Percentiles rank a stretch among this genome's conserved stretches.
Evolutionary conservation across 805 yeast genomes (phyloP).

Genomic region (Ogataea trehaloabstinens): DNA sequence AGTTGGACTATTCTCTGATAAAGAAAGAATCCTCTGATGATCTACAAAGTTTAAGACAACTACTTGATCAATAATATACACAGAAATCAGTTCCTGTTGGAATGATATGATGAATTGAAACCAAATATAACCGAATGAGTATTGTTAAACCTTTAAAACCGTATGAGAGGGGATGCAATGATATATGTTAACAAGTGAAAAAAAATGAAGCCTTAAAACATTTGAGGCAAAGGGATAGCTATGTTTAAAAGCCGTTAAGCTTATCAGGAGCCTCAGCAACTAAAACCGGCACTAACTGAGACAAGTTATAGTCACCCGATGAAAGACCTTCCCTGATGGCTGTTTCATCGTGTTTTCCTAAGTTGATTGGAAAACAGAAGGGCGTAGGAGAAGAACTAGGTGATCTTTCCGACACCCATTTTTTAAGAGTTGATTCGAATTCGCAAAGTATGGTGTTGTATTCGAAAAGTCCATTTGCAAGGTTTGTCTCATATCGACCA

Average conservation of each 20-base stretch:
- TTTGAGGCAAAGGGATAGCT: background rate
- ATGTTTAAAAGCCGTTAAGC: slow-evolving; percentile 20
- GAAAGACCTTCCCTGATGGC: slow-evolving; percentile 12
- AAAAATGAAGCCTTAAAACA: background rate
- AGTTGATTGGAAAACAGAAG: background rate
- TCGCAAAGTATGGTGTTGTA: background rate
- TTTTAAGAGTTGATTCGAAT: background rate
- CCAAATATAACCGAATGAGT: too few species aligned
- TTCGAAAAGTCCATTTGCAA: slow-evolving; percentile 1
- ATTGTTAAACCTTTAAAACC: too few species aligned
- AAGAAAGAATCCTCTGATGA: slow-evolving; percentile 12
- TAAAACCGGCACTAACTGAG: slow-evolving; percentile 31
- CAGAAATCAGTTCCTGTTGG: too few species aligned
- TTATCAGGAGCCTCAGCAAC: slow-evolving; percentile 33
- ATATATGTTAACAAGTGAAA: background rate
- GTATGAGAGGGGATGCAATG: too few species aligned
- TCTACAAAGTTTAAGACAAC: background rate
- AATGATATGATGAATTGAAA: background rate
- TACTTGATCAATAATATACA: background rate
- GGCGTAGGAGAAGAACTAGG: too few species aligned
- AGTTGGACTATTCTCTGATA: slow-evolving; percentile 2
- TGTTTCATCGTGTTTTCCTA: slow-evolving; percentile 18
- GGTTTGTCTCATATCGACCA: background rate
- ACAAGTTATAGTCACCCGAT: slow-evolving; percentile 2
- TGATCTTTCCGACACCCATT: slow-evolving; percentile 1